Evolutionary conservation across 2,329 filamentous ascomycete genomes (phyloP).

Genomic region (Cordyceps cicadae): DNA sequence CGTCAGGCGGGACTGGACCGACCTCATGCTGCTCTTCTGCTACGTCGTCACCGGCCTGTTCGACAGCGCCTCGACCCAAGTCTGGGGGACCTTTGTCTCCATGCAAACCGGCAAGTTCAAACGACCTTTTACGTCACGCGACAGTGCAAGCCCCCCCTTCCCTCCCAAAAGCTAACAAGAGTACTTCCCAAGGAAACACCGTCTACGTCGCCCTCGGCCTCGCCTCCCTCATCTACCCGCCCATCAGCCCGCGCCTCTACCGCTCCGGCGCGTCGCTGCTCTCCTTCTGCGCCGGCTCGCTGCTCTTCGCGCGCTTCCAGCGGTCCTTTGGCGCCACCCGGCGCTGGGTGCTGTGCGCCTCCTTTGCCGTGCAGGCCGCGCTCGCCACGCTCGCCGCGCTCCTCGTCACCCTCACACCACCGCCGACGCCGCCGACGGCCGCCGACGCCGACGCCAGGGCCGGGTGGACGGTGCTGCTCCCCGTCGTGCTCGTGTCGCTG

Average conservation of each 20-base stretch:
- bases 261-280: conserved; percentile 63
- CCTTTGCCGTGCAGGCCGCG: conserved; percentile 44
- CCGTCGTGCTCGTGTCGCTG: conserved; percentile 63
- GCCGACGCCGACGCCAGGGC: conserved; percentile 31
- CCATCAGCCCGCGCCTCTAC: conserved; percentile 23
- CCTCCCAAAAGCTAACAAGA: no score
- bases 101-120: conserved; percentile 75
- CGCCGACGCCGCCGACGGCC: conserved; percentile 16
- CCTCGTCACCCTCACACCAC: conserved; percentile 42
- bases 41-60: conserved; percentile 71
- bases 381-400: conserved; percentile 44
- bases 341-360: conserved; percentile 56
- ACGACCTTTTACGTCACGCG: no score
- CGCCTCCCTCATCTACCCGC: conserved; percentile 38
- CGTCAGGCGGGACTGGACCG: conserved; percentile 54
- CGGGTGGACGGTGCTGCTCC: conserved; percentile 54
- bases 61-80: conserved; percentile 67
- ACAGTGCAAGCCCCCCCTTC: no score
- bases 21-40: conserved; percentile 61
- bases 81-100: conserved; percentile 73
- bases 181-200: conserved; percentile 54
- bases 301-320: conserved; percentile 63
- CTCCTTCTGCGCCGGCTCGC: conserved; percentile 64
- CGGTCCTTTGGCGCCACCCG: conserved; percentile 46
- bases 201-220: conserved; percentile 71